Conservation (phyloP, 2,329 filamentous ascomycete species). For the Dothiorella sarmentorum region DNA sequence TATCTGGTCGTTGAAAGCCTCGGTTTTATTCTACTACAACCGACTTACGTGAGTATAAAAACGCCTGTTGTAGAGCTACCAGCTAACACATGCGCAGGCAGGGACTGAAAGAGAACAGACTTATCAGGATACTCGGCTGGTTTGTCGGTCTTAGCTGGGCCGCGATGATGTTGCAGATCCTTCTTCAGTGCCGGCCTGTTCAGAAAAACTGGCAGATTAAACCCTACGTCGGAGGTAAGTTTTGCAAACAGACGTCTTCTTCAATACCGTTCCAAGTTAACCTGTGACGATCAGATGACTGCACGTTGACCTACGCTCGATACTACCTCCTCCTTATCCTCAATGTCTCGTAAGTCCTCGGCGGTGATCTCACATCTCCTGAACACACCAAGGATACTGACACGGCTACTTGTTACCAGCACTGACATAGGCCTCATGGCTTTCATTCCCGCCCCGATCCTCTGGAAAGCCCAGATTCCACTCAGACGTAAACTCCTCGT, state of each 20-base stretch:
- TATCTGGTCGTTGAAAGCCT: conserved; percentile 44
- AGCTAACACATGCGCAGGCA: not conserved
- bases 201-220: conserved; percentile 42
- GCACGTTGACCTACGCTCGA: conserved; percentile 35
- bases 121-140: conserved; percentile 1
- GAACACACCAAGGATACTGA: not conserved
- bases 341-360: conserved; percentile 28
- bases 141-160: conserved; percentile 31
- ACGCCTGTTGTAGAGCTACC: conserved; percentile 23
- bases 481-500: conserved; percentile 40
- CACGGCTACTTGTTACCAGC: not conserved
- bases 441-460: conserved; percentile 40
- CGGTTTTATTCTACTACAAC: conserved; percentile 43
- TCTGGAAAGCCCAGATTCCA: conserved; percentile 41
- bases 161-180: conserved; percentile 34
- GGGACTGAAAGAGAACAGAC: not conserved
- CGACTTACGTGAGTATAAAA: conserved; percentile 41
- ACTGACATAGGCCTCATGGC: conserved; percentile 40
- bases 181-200: conserved; percentile 33
- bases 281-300: conserved; percentile 22
- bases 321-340: conserved; percentile 36
- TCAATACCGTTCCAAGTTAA: not conserved
- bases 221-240: conserved; percentile 38
- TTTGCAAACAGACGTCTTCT: not conserved
- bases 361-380: not conserved